These are phyloP conservation scores for Boletus mariae DNA, from an alignment of 1,284 basidiomycete species.

Conservation along the genomic window DNA sequence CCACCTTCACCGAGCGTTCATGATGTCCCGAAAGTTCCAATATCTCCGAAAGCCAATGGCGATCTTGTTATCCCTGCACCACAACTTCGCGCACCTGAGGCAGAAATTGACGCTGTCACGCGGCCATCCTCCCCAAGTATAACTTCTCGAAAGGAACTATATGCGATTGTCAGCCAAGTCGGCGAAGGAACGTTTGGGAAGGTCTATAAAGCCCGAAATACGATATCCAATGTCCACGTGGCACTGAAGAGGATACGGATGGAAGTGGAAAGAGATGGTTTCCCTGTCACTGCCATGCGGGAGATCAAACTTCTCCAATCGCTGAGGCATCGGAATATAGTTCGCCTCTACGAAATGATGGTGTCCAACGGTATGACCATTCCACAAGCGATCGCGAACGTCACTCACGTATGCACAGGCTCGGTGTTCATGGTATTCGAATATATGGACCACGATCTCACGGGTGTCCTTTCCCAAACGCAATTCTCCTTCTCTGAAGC, in stretches of 20 bases:
- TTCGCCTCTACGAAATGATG: constrained; percentile 96
- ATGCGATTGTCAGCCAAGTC: constrained; percentile 89
- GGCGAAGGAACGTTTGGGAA: constrained; percentile 99
- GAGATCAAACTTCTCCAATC: constrained; percentile 98
- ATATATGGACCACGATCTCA: constrained; percentile 99
- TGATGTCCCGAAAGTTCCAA: constrained; percentile 19
- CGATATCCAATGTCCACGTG: constrained; percentile 70
- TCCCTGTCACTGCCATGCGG: constrained; percentile 98
- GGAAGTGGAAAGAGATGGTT: constrained; percentile 97
- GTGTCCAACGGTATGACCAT: constrained; percentile 81
- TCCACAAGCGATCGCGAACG: background rate
- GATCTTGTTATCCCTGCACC: constrained; percentile 17
- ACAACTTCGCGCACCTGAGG: constrained; percentile 23
- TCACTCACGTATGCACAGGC: constrained; percentile 46
- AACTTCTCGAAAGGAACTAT: constrained; percentile 57
- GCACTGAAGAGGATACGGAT: constrained; percentile 97
- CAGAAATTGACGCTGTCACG: constrained; percentile 27
- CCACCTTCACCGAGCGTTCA: constrained; percentile 17
- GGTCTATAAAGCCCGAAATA: constrained; percentile 95
- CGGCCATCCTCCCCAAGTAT: constrained; percentile 34
- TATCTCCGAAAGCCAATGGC: constrained; percentile 28
- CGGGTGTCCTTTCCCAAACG: constrained; percentile 90
- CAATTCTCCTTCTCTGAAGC: constrained; percentile 81
- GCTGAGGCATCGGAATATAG: constrained; percentile 85
- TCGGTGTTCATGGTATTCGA: constrained; percentile 99